Conservation (phyloP, 2,329 filamentous ascomycete species). For the Colletotrichum sansevieriae region DNA sequence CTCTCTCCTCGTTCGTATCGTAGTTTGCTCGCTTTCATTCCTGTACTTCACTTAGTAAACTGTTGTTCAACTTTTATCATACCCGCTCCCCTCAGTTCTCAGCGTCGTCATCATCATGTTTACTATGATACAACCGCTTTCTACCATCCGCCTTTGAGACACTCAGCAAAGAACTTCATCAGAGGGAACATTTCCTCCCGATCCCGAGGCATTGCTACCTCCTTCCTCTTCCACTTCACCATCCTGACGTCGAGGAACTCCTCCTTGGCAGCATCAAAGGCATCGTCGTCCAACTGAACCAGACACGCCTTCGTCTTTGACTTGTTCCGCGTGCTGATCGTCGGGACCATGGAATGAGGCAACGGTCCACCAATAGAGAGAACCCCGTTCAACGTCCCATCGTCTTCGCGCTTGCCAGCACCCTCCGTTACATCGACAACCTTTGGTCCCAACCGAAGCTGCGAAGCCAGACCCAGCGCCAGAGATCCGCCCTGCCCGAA, state of each 20-base stretch:
- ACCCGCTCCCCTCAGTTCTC: too few species aligned
- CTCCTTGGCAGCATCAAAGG: constrained; percentile 72
- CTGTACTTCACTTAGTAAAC: too few species aligned
- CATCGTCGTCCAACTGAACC: constrained; percentile 71
- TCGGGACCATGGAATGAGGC: constrained; percentile 64
- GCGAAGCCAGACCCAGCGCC: constrained; percentile 68
- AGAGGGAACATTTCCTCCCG: constrained; percentile 90
- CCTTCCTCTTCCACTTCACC: constrained; percentile 76
- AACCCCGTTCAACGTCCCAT: constrained; percentile 63
- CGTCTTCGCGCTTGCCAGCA: constrained; percentile 22
- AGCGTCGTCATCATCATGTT: background rate
- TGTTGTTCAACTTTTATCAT: too few species aligned
- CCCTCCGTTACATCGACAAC: constrained; percentile 52
- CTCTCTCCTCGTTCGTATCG: too few species aligned
- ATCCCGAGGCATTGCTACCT: constrained; percentile 85
- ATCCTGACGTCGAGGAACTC: constrained; percentile 77
- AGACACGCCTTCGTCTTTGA: constrained; percentile 74
- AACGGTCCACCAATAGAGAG: constrained; percentile 74
- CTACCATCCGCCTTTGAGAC: constrained; percentile 59
- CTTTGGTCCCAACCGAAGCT: constrained; percentile 52
- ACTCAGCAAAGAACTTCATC: constrained; percentile 84
- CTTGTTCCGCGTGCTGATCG: constrained; percentile 62
- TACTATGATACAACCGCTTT: background rate
- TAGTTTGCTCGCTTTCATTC: too few species aligned
- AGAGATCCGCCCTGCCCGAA: constrained; percentile 77